Base-by-base conservation (phyloP, 73 alveolate species). In the Paramecium bursaria region DNA sequence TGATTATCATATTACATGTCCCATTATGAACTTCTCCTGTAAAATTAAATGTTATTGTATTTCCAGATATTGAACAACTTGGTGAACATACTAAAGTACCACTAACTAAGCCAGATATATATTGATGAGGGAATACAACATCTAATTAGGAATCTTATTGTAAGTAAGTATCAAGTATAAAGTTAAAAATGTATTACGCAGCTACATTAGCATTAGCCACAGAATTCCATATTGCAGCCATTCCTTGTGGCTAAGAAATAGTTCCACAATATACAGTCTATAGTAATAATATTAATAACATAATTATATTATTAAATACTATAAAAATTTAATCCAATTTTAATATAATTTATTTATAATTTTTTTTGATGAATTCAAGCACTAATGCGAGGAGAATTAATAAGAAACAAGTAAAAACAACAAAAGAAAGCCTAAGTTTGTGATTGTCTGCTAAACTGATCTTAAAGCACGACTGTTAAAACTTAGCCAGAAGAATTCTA, bases 141-240 rank as follows among this genome's bases (percentile, higher is more conserved):
- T 54, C 55, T 79, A 79, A 26, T 48, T 52, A 35, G 21, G 85
- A 61, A 23, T 50, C 47, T 11, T 57, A 53, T 39, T 80, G 77
- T 61, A 79, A 22, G 48, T 53, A 79, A 4, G 82, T 79, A 22
- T 79, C 80, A 31, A 73, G 55, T 35, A 53, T 73, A 46, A 53
- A 79, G 22, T 53, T 53, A 54, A 79, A 79, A 17, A 48, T 52
- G 73, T 79, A 79, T 25, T 79, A 48, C n/a, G 89, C 89, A 39
- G 50, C 9, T 21, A 79, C 89, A 23, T 73, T 50, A 13, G 89
- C 89, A 14, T 79, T 79, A 1, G 89, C 89, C 15, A 79, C 67
- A 0, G 89, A 50, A 53, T 79, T 79, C 73, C 76, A 79, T 13
- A 79, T 79, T 13, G 89, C 85, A 0, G 89, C 42, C 5, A 73